Percentiles rank a stretch among this genome's conserved stretches.
Conservation (phyloP, 805 yeast species). For the Candida piceae region DNA sequence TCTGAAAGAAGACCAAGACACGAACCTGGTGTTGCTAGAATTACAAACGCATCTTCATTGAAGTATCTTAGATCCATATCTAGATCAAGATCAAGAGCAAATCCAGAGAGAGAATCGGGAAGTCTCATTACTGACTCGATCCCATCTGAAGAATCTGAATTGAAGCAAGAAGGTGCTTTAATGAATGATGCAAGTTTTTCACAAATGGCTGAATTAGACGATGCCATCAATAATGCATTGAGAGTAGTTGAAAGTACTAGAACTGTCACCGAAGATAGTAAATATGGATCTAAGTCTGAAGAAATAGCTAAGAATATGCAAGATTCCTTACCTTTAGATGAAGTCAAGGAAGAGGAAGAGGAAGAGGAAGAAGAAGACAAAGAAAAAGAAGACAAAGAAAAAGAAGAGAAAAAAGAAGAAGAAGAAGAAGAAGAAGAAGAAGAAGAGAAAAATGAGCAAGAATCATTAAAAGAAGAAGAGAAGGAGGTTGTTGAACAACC, state of each 20-base stretch:
- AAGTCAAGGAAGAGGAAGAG: constrained; percentile 19
- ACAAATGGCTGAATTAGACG: constrained; percentile 44
- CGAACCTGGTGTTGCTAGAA: constrained; percentile 29
- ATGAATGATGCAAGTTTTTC: constrained; percentile 44
- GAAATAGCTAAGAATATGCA: constrained; percentile 17
- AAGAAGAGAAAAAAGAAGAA: constrained; percentile 8
- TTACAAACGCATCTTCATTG: constrained; percentile 34
- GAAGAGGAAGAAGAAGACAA: constrained; percentile 16
- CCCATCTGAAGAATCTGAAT: constrained; percentile 31
- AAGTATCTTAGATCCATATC: constrained; percentile 62
- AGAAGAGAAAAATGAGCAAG: constrained; percentile 7
- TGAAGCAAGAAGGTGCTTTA: constrained; percentile 54
- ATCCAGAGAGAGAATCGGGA: constrained; percentile 24
- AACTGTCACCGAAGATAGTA: constrained; percentile 17
- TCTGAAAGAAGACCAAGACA: constrained; percentile 36
- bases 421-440: constrained; percentile 9
- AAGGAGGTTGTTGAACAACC: constrained; percentile 6
- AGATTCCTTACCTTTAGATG: constrained; percentile 11
- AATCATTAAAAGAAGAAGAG: constrained; percentile 5
- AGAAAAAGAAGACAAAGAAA: not conserved
- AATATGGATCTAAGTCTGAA: constrained; percentile 7
- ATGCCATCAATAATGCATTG: constrained; percentile 44
- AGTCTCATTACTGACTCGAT: constrained; percentile 24
- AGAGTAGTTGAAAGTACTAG: constrained; percentile 25
- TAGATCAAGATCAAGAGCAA: constrained; percentile 54